Base-by-base conservation (phyloP, 225 moss, liverwort and hornwort species). In the Asterella californica region DNA sequence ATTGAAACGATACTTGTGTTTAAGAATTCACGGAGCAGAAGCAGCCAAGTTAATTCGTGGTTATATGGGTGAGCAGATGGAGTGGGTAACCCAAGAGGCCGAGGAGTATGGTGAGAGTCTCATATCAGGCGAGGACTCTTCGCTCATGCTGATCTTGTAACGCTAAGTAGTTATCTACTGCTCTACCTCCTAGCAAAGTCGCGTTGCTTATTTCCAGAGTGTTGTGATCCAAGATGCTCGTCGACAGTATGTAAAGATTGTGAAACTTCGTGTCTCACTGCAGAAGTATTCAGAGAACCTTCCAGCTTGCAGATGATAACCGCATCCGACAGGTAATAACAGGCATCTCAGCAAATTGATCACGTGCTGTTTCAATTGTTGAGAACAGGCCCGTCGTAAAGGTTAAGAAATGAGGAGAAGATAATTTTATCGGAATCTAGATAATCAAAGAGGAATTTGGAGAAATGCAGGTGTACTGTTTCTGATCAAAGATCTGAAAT, bases 21-120 rank as follows among this genome's bases (percentile, higher is more conserved):
- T 46, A n/a, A 24, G 24, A 48, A 27, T 12, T 14, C 5, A 12
- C 17, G 17, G 1, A 52, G 8, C 25, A 11, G n/a, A 10, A 48
- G 46, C 71, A 47, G n/a, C 46, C n/a, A 71, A 15, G 6, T 12
- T 47, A 48, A 71, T 48, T 7, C 25, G 71, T 48, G 47, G 10
- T 27, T 48, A 34, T 81, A 18, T 78, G 15, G 55, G n/a, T 70
- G 21, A 84, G 86, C 84, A 94, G 94, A 97, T 94, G 93, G 94
- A 97, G 79, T 90, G 90, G 89, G 86, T 88, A 57, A 91, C 89
- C 34, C 94, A 91, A 78, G 90, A 88, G 75, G 88, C 81, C 65
- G 96, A 92, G 76, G 90, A 94, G 81, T 90, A 92, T 68, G 94
- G 90, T 65, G 83, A 82, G 29, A 89, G 86, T 79, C 88, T 88